Conservation (phyloP, 176 grass and related monocot species). For the Dactylis glomerata region DNA sequence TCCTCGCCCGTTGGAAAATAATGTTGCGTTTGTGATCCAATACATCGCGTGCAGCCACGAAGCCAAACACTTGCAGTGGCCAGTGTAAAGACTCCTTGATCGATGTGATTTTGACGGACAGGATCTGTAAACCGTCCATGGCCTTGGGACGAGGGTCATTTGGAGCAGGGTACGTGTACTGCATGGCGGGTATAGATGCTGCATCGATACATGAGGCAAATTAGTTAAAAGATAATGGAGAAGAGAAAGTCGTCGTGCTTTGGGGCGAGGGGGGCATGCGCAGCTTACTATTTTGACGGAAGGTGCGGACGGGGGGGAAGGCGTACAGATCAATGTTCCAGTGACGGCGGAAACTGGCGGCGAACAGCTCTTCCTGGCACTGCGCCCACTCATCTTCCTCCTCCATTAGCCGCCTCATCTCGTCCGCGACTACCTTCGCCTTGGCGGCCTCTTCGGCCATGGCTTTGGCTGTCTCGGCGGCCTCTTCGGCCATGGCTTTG, state of each 20-base stretch:
- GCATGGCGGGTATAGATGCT: background rate
- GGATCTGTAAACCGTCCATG: background rate
- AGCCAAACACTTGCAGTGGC: background rate
- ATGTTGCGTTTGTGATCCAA: background rate
- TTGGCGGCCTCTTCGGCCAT: background rate
- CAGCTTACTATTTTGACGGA: background rate
- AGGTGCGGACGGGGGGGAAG: background rate
- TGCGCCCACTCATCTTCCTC: background rate
- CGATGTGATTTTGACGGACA: background rate
- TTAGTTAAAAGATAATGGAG: background rate
- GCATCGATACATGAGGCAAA: background rate
- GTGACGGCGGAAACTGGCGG: background rate
- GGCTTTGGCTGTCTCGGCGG: background rate
- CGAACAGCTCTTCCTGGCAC: background rate
- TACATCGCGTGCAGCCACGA: background rate
- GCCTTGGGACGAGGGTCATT: background rate
- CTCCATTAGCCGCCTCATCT: background rate
- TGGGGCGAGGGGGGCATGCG: too few species aligned
- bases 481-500: background rate
- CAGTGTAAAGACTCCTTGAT: background rate
- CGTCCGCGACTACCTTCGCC: background rate
- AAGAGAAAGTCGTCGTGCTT: background rate
- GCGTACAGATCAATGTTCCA: background rate
- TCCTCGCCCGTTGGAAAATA: background rate
- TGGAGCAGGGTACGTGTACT: background rate